Base-by-base conservation (phyloP, 805 yeast genomes). In the Clavispora vitiphila region DNA sequence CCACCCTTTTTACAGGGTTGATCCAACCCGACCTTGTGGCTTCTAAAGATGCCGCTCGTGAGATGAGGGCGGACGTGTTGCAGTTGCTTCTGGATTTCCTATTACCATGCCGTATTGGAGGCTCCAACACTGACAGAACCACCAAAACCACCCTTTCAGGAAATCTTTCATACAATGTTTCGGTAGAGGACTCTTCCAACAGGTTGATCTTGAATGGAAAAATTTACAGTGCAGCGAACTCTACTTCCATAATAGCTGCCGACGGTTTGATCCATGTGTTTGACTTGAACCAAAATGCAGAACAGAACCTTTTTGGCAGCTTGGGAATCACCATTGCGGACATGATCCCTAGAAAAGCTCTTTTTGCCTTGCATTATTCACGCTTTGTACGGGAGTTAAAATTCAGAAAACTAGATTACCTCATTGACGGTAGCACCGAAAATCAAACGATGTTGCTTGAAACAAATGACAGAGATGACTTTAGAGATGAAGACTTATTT, bases 341-440 rank as follows among this genome's bases (percentile, higher is more conserved):
- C 1, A 53, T 69, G 53, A 56, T 54, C 3, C 69, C 73, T 1
- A 44, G 67, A 16, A 67, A 62, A 41, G 60, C 67, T 5, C 55
- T 70, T 23, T 62, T 49, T 47, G 72, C 72, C 1, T 49, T 66
- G 44, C 70, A 80, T 44, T 80, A 78, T 38, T 68, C 81, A 2
- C 69, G 69, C 21, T 80, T 86, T 57, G 90, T 86, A 5, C 72
- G 75, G n/a, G 95, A 87, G 51, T 50, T 87, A 12, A 68, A 77
- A 34, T 76, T 86, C 40, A 74, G 89, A 43, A 72, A 75, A 10
- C 60, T 87, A 15, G 61, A 68, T 2, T 47, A 72, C 34, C 60
- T 86, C 37, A 74, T 90, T 14, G 83, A 80, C 41, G 80, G 82
- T 25, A 52, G 63, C 2, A 56, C 69, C 0, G 24, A 60, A 0